These are phyloP conservation scores for Pseudogymnoascus destructans DNA, from an alignment of 2,329 filamentous ascomycete species.

Conservation along the genomic window DNA sequence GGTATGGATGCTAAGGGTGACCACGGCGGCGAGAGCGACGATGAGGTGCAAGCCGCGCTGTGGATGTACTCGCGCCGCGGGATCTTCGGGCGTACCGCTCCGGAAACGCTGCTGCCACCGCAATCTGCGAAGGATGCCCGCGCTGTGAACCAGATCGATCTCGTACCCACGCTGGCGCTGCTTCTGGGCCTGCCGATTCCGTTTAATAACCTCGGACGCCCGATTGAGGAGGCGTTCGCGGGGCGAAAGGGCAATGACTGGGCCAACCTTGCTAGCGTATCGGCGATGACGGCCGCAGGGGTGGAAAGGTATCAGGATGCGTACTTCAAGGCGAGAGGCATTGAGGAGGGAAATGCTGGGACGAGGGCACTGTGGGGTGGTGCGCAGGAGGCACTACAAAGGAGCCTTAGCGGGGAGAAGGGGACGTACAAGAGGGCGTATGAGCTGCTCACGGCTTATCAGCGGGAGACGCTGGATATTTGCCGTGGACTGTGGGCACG, in stretches of 20 bases:
- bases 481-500: constrained; percentile 83
- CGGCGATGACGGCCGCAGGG: constrained; percentile 66
- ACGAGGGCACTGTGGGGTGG: constrained; percentile 45
- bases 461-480: constrained; percentile 61
- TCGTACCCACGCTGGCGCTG: constrained; percentile 82
- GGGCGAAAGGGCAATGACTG: constrained; percentile 56
- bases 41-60: constrained; percentile 84
- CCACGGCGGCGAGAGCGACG: constrained; percentile 94
- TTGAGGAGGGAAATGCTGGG: constrained; percentile 45
- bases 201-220: constrained; percentile 86
- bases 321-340: constrained; percentile 61
- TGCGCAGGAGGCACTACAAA: constrained; percentile 30
- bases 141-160: constrained; percentile 74
- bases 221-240: constrained; percentile 87
- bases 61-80: constrained; percentile 97
- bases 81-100: constrained; percentile 64
- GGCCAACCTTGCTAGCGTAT: constrained; percentile 64
- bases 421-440: constrained; percentile 33
- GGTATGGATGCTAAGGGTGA: constrained; percentile 97
- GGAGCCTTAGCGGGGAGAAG: constrained; percentile 28
- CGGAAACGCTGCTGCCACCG: constrained; percentile 44
- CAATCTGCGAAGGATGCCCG: constrained; percentile 59
- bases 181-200: constrained; percentile 85
- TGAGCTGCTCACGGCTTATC: constrained; percentile 56
- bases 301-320: constrained; percentile 80